Evolutionary conservation across 768 basidiomycete species (phyloP).

Genomic region (Cubamyces lactineus): DNA sequence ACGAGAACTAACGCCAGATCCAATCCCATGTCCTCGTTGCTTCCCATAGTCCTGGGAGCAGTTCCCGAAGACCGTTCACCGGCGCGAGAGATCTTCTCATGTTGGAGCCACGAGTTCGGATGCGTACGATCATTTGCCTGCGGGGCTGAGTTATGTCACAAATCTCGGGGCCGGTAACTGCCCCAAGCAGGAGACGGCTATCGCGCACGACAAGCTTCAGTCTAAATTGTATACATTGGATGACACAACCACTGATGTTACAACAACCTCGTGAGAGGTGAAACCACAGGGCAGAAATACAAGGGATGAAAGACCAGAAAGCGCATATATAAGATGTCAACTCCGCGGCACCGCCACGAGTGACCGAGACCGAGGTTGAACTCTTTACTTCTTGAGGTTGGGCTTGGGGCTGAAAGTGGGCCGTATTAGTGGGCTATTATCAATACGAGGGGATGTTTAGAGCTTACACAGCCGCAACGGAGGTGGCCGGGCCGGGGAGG

Average conservation of each 20-base stretch:
- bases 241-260: constrained; percentile 1
- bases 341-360: constrained; percentile 7
- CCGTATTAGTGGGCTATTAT: background rate
- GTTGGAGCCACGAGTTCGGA: too few relatives aligned
- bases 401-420: constrained; percentile 6
- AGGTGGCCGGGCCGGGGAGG: constrained; percentile 36
- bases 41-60: too few relatives aligned
- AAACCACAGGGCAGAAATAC: constrained; percentile 2
- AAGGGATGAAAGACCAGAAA: background rate
- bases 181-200: too few relatives aligned
- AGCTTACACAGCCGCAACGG: constrained; percentile 37
- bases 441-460: background rate
- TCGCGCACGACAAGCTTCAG: background rate
- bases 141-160: too few relatives aligned
- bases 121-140: too few relatives aligned
- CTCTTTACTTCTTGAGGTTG: background rate
- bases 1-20: too few relatives aligned
- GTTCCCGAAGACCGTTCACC: too few relatives aligned
- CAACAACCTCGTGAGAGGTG: constrained; percentile 3
- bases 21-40: too few relatives aligned
- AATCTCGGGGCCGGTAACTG: too few relatives aligned
- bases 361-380: background rate
- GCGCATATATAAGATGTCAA: background rate
- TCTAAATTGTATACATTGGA: constrained; percentile 2
- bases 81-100: too few relatives aligned